phyloP scores from a whole-genome alignment of 2,329 filamentous ascomycete species.

The Fusarium albidum region DNA sequence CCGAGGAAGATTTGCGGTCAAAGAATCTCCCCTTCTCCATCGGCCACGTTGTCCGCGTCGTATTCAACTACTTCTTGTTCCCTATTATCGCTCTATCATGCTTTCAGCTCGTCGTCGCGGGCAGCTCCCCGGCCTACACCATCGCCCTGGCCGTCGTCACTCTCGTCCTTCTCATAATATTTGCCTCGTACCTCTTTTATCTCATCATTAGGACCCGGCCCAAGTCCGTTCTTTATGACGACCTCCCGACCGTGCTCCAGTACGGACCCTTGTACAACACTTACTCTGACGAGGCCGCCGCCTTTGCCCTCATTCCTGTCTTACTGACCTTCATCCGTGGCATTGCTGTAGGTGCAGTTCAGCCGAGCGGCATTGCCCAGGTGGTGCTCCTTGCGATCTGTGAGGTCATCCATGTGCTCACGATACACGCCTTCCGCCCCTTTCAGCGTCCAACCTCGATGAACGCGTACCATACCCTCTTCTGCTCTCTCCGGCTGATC shows the following conservation, averaged over 20 bases:
- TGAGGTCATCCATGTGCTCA: slow-evolving; percentile 89
- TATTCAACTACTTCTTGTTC: slow-evolving; percentile 92
- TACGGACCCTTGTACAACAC: slow-evolving; percentile 98
- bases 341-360: slow-evolving; percentile 90
- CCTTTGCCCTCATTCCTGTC: slow-evolving; percentile 88
- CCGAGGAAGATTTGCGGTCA: slow-evolving; percentile 85
- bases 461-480: slow-evolving; percentile 93
- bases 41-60: slow-evolving; percentile 81
- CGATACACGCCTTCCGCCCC: slow-evolving; percentile 87
- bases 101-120: slow-evolving; percentile 86
- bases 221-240: slow-evolving; percentile 89
- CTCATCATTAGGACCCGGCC: slow-evolving; percentile 84
- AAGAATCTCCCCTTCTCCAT: slow-evolving; percentile 92
- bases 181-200: slow-evolving; percentile 80
- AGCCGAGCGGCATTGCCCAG: slow-evolving; percentile 92
- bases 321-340: slow-evolving; percentile 86
- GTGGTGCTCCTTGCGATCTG: slow-evolving; percentile 92
- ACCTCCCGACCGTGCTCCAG: slow-evolving; percentile 85
- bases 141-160: slow-evolving; percentile 80
- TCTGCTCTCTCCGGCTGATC: slow-evolving; percentile 78
- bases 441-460: slow-evolving; percentile 94
- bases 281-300: slow-evolving; percentile 90
- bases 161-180: slow-evolving; percentile 74
- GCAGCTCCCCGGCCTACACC: slow-evolving; percentile 71
- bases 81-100: slow-evolving; percentile 87